Conservation (phyloP, 2,329 filamentous ascomycete genomes). For the Eurotiales sp. region DNA sequence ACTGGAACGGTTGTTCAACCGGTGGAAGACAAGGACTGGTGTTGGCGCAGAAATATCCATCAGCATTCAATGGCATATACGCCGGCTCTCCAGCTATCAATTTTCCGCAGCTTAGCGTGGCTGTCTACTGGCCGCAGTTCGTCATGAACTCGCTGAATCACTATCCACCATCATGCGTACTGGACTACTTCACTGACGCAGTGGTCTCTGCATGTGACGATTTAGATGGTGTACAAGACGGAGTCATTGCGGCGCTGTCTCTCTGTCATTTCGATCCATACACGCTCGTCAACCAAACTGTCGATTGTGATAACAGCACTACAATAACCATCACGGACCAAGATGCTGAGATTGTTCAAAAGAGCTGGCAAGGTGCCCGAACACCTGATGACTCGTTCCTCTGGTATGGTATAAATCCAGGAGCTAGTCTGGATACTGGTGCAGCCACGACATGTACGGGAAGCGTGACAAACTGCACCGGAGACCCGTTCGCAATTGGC, state of each 20-base stretch:
- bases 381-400: conserved; percentile 18
- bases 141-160: neutral
- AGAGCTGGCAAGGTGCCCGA: neutral
- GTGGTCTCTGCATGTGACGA: conserved; percentile 12
- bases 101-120: conserved; percentile 25
- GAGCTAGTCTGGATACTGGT: neutral
- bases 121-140: neutral
- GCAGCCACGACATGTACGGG: neutral
- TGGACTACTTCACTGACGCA: conserved; percentile 7
- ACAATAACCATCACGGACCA: neutral
- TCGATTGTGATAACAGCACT: neutral
- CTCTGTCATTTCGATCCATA: conserved; percentile 12
- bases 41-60: conserved; percentile 50
- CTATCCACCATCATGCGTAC: conserved; percentile 9
- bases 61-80: conserved; percentile 29
- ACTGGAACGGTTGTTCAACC: conserved; percentile 21
- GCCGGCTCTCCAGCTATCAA: conserved; percentile 44
- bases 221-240: conserved; percentile 14
- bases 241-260: conserved; percentile 10
- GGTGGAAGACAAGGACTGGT: conserved; percentile 23
- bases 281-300: conserved; percentile 3
- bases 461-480: neutral
- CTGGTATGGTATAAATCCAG: conserved; percentile 30
- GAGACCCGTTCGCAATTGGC: neutral
- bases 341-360: neutral